Conservation (phyloP, 2,329 filamentous ascomycete species). For the Aspergillus ochraceoroseus region DNA sequence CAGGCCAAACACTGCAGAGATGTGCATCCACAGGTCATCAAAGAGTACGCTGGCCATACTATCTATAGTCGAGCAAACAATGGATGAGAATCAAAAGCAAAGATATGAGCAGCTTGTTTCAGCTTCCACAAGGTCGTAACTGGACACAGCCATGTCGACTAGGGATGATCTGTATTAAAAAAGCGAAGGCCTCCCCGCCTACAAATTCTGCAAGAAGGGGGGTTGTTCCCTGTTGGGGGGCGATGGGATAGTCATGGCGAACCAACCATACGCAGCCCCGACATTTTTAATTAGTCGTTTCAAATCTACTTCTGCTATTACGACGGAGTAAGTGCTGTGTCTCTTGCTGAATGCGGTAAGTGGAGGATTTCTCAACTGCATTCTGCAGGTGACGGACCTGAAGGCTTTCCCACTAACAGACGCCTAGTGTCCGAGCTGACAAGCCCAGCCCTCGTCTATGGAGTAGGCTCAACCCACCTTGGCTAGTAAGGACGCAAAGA, state of each 20-base stretch:
- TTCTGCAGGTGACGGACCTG: neutral
- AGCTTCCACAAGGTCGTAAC: neutral
- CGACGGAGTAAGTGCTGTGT: neutral
- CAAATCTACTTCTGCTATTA: too few species aligned
- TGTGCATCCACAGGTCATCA: slow-evolving; percentile 3
- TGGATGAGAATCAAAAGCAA: neutral
- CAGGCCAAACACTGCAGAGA: neutral
- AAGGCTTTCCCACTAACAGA: neutral
- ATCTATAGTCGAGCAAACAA: slow-evolving; percentile 1
- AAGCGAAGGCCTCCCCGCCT: neutral
- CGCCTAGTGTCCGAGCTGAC: slow-evolving; percentile 1
- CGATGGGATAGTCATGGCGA: neutral
- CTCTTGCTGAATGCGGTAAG: slow-evolving; percentile 2
- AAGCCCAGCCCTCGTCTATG: neutral
- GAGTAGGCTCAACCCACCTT: neutral
- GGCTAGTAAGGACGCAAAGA: too few species aligned
- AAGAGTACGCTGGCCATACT: slow-evolving; percentile 4
- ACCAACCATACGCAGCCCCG: neutral
- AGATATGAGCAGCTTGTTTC: slow-evolving; percentile 1
- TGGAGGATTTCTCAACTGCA: neutral
- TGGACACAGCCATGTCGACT: neutral
- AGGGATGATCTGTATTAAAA: slow-evolving; percentile 7
- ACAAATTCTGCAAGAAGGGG: neutral
- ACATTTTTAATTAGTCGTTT: neutral
- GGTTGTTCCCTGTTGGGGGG: neutral